phyloP scores from a whole-genome alignment of 176 grass and related monocot species.

The Metroxylon sagu region DNA sequence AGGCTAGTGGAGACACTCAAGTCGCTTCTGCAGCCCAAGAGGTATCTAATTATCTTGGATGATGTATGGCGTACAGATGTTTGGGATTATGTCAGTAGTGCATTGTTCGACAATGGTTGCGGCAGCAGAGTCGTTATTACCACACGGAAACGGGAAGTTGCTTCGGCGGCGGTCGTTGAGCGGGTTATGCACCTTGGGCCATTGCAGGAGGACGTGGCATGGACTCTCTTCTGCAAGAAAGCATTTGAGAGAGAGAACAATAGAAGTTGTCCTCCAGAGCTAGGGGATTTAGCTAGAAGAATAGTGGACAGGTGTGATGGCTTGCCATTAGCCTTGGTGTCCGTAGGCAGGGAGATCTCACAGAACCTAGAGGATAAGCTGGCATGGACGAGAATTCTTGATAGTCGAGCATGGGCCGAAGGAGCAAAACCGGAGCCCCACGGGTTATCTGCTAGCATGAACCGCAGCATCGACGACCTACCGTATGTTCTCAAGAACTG shows the following conservation, averaged over 20 bases:
- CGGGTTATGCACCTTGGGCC: constrained; percentile 18
- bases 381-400: constrained; percentile 36
- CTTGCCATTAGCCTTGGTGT: constrained; percentile 30
- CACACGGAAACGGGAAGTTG: not conserved
- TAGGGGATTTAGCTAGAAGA: constrained; percentile 2
- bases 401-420: constrained; percentile 28
- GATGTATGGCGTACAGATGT: not conserved
- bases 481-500: constrained; percentile 35
- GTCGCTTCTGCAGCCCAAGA: not conserved
- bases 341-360: constrained; percentile 38
- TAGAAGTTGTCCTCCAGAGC: constrained; percentile 5
- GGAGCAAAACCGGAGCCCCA: constrained; percentile 10
- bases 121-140: not conserved
- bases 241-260: constrained; percentile 19
- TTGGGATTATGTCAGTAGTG: not conserved
- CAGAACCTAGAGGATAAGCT: not conserved
- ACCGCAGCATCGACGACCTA: constrained; percentile 33
- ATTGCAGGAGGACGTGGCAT: constrained; percentile 14
- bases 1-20: too few relatives aligned
- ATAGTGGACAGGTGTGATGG: constrained; percentile 29
- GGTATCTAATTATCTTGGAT: constrained; percentile 2
- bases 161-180: not conserved
- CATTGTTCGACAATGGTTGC: not conserved
- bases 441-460: constrained; percentile 31
- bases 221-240: constrained; percentile 31